Conservation (phyloP, 2,329 filamentous ascomycete species). For the Penicillium frequentans region DNA sequence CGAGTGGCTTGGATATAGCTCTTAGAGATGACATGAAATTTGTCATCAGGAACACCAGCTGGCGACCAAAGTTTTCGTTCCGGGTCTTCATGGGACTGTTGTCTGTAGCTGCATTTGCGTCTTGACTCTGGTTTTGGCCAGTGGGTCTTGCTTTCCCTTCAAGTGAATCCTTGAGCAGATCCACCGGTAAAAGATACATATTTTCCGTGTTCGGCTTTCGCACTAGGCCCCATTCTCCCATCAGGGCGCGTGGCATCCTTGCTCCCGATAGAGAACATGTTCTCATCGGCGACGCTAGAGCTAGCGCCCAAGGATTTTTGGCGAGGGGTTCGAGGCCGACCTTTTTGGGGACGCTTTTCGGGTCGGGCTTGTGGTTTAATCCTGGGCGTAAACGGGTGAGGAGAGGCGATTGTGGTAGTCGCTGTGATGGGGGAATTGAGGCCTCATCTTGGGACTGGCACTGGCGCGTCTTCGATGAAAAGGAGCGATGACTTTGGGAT, state of each 20-base stretch:
- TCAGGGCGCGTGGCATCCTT: slow-evolving; percentile 34
- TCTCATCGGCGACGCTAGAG: slow-evolving; percentile 38
- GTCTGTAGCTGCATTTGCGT: neutral
- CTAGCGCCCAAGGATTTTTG: slow-evolving; percentile 43
- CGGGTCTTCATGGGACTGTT: neutral
- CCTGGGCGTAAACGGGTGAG: slow-evolving; percentile 23
- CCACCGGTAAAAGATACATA: slow-evolving; percentile 36
- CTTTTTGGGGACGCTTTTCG: slow-evolving; percentile 26
- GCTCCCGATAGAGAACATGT: slow-evolving; percentile 33
- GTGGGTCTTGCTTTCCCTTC: neutral
- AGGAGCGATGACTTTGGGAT: slow-evolving; percentile 2
- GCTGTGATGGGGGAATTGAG: slow-evolving; percentile 26
- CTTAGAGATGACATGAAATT: slow-evolving; percentile 28
- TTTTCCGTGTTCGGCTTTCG: slow-evolving; percentile 26
- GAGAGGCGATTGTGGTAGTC: slow-evolving; percentile 39
- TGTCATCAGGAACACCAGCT: slow-evolving; percentile 28
- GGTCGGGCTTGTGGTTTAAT: slow-evolving; percentile 13
- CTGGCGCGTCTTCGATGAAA: neutral
- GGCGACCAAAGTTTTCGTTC: neutral
- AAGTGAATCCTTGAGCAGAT: slow-evolving; percentile 33
- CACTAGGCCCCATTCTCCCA: slow-evolving; percentile 39
- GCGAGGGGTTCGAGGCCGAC: slow-evolving; percentile 30
- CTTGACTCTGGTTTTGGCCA: neutral
- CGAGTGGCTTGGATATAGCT: slow-evolving; percentile 16
- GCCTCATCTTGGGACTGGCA: slow-evolving; percentile 3